Evolutionary conservation across 257 asterid species (phyloP), one percentile per base, ranked within the genome.

Genomic region (Scutellaria barbata): DNA sequence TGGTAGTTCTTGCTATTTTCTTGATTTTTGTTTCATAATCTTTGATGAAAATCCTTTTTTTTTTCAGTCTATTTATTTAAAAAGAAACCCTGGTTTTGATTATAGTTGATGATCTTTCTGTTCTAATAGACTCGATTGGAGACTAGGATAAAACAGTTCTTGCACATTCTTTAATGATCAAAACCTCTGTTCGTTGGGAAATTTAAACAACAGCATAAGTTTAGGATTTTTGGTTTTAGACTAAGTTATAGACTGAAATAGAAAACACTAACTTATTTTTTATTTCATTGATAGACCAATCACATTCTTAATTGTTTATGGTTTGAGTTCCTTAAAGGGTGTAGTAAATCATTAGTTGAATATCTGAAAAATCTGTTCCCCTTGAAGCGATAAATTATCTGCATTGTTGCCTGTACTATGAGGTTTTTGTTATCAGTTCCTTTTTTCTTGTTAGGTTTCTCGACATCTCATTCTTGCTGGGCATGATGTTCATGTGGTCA

Each of bases 401-500:
- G 45, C 47, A 3, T 76, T 46, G 18, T 66, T 40, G 14, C 57
- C 20, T 51, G 48, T 57, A n/a, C 14, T 14, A 14, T 80, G 40
- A 58, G 40, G 33, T 71, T 59, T 39, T 37, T 18, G 33, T 39
- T 45, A 53, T 68, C 48, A 22, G 74, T 64, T 50, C 35, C 7
- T 7, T 46, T 72, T 51, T 25, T 53, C 46, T 35, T 80, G 76
- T 64, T 81, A 95, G 99, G 99, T 95, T 63, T 87, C 88, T 76
- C 92, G 99, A 45, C 92, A 95, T 82, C 96, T 95, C 48, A 95
- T 95, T 77, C 86, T 82, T 68, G 93, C 90, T 8, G 99, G 98
- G 7, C 96, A 95, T 48, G 88, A 85, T 75, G 99, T 95, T 82
- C 97, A 95, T 77, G 96, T 95, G 65, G 98, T 95, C 63, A 89